Conservation (phyloP, 805 yeast species). For the Sporopachydermia lactativora region DNA sequence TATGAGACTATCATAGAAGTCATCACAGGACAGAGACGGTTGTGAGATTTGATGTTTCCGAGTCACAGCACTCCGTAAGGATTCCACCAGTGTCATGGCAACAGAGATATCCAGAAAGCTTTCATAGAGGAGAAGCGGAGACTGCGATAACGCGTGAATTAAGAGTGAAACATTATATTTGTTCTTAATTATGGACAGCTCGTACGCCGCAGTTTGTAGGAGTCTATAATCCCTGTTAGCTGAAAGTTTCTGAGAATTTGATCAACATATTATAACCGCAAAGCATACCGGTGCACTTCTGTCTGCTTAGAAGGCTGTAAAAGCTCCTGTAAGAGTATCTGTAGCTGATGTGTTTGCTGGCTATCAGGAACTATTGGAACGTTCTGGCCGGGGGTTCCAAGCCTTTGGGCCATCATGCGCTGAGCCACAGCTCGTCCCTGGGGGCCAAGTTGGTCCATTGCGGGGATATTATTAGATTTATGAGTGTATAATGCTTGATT, state of each 20-base stretch:
- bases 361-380: background rate
- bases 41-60: slow-evolving; percentile 12
- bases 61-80: slow-evolving; percentile 11
- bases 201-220: slow-evolving; percentile 8
- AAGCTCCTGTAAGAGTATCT: background rate
- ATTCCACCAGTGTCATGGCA: slow-evolving; percentile 9
- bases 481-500: too few relatives aligned
- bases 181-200: slow-evolving; percentile 13
- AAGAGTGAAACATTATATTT: slow-evolving; percentile 12
- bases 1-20: slow-evolving; percentile 9
- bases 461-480: background rate
- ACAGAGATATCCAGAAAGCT: slow-evolving; percentile 4
- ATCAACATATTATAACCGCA: too few relatives aligned
- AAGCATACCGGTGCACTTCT: background rate
- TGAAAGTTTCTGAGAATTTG: too few relatives aligned
- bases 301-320: background rate
- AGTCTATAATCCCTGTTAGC: slow-evolving; percentile 2
- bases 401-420: background rate
- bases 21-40: slow-evolving; percentile 12
- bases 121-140: slow-evolving; percentile 9
- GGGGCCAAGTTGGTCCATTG: slow-evolving; percentile 16
- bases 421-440: slow-evolving; percentile 13
- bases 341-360: background rate
- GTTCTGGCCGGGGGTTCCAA: background rate
- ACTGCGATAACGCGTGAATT: slow-evolving; percentile 9